Conservation (phyloP, 2,329 filamentous ascomycete species). For the Amphichorda felina region DNA sequence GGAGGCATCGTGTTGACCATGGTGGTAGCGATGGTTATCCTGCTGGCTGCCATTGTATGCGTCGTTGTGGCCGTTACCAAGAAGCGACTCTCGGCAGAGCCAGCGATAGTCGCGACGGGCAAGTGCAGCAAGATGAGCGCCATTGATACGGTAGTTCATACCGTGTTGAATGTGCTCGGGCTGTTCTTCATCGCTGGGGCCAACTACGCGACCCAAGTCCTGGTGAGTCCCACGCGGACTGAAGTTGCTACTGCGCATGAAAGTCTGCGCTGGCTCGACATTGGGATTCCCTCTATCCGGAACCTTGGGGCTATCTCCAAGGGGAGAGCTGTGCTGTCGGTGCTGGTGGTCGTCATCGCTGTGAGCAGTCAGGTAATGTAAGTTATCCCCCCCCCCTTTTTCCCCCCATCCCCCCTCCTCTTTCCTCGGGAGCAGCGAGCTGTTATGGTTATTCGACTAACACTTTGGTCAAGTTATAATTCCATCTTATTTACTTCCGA, state of each 20-base stretch:
- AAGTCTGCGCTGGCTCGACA: conserved; percentile 35
- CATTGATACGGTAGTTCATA: conserved; percentile 29
- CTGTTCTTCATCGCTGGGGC: conserved; percentile 32
- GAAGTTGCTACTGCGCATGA: conserved; percentile 35
- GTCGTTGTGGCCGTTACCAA: conserved; percentile 23
- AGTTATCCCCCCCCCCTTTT: conserved; percentile 8
- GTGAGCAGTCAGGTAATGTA: conserved; percentile 37
- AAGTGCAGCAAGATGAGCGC: conserved; percentile 21
- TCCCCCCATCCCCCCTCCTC: too few relatives aligned
- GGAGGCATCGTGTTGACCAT: conserved; percentile 32
- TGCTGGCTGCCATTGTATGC: conserved; percentile 24
- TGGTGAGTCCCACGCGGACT: conserved; percentile 37
- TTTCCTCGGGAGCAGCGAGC: too few relatives aligned
- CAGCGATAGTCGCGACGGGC: conserved; percentile 29
- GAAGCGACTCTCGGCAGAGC: conserved; percentile 15
- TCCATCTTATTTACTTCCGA: conserved; percentile 32
- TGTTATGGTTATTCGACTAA: not conserved
- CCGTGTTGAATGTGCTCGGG: conserved; percentile 29
- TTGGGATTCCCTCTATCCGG: conserved; percentile 39
- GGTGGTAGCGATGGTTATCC: conserved; percentile 23
- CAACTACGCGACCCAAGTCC: conserved; percentile 42
- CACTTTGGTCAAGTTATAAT: conserved; percentile 30
- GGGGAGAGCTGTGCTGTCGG: conserved; percentile 24
- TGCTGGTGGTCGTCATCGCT: conserved; percentile 26
- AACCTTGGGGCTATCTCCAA: conserved; percentile 32